A percentile compares a stretch with the other conserved stretches of the same genome.
Conservation (phyloP, 768 basidiomycete species). For the Daedaleopsis nitida region DNA sequence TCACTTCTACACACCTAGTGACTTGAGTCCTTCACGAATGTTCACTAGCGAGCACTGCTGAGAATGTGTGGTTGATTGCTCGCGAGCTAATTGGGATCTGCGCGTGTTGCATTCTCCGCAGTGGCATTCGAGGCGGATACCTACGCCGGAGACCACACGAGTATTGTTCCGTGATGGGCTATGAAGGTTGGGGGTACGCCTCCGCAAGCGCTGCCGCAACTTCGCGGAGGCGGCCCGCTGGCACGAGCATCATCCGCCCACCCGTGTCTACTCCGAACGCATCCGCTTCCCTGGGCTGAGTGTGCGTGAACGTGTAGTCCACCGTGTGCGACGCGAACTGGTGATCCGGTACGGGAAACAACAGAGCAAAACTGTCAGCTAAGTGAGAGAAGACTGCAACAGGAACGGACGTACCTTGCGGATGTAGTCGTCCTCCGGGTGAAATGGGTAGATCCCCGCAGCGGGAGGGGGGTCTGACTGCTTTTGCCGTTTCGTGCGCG, state of each 20-base stretch:
- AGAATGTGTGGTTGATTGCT: too few relatives aligned
- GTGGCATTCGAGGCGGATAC: too few relatives aligned
- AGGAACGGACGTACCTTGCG: constrained; percentile 50
- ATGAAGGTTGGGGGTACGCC: constrained; percentile 28
- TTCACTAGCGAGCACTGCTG: too few relatives aligned
- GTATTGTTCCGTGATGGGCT: too few relatives aligned
- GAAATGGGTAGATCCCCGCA: constrained; percentile 68
- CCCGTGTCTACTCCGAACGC: constrained; percentile 72
- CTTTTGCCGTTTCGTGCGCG: constrained; percentile 41
- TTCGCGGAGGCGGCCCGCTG: constrained; percentile 41
- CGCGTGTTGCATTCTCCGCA: too few relatives aligned
- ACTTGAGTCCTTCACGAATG: too few relatives aligned
- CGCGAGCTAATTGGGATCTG: too few relatives aligned
- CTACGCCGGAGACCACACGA: too few relatives aligned
- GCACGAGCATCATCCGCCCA: constrained; percentile 67
- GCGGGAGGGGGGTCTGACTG: constrained; percentile 38
- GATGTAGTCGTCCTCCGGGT: constrained; percentile 83
- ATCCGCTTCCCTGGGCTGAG: constrained; percentile 58
- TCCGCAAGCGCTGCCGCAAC: constrained; percentile 38
- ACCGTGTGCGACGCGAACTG: constrained; percentile 54
- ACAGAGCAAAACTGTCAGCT: background rate
- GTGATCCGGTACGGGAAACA: background rate
- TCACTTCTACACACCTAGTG: too few relatives aligned
- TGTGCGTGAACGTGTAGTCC: constrained; percentile 56
- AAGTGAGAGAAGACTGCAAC: background rate